Evolutionary conservation across 345 rosid species (phyloP).

Genomic region (Gossypium stocksii): DNA sequence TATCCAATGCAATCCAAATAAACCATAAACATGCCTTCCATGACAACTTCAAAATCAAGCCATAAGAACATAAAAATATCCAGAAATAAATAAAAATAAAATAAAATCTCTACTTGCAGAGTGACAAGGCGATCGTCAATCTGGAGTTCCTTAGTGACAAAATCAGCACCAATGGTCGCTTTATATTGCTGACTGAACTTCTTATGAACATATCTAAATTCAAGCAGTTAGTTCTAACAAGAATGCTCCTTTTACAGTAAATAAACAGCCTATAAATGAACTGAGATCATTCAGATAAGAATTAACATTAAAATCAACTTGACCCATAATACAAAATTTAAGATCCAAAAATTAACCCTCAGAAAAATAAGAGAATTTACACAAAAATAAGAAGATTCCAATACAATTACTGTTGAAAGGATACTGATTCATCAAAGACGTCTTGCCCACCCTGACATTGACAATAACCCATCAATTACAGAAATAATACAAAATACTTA

Average conservation of each 20-base stretch:
- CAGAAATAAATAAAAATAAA: neutral
- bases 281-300: neutral
- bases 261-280: neutral
- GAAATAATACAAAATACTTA: neutral
- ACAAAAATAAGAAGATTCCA: conserved; percentile 3
- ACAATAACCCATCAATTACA: conserved; percentile 10
- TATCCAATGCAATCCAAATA: conserved; percentile 22
- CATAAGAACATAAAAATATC: neutral
- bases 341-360: neutral
- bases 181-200: conserved; percentile 95
- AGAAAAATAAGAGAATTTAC: conserved; percentile 5
- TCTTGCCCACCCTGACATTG: conserved; percentile 90
- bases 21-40: neutral
- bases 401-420: conserved; percentile 30
- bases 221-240: conserved; percentile 24
- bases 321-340: conserved; percentile 9
- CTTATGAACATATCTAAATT: conserved; percentile 67
- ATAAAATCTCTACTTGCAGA: conserved; percentile 49
- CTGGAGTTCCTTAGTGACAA: conserved; percentile 93
- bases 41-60: neutral
- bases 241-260: neutral
- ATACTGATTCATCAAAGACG: conserved; percentile 99
- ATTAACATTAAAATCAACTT: neutral
- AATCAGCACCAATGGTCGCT: conserved; percentile 98
- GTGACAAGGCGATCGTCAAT: conserved; percentile 93